A percentile compares a stretch with the other conserved stretches of the same genome.
Conservation (phyloP, 805 yeast genomes). For the Wickerhamomyces subpelliculosus region DNA sequence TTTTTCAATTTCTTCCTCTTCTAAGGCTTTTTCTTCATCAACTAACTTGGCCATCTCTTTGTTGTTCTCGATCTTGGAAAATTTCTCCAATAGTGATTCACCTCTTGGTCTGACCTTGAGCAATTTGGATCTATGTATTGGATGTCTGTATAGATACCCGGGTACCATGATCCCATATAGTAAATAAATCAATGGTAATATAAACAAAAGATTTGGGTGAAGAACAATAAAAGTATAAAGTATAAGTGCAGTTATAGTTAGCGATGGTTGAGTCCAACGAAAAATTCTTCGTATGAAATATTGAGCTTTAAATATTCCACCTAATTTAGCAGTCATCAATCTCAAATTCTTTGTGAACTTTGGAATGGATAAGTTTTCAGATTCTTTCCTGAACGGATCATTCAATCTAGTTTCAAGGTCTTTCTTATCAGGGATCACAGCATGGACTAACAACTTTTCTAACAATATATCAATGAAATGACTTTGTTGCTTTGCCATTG, state of each 20-base stretch:
- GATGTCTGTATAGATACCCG: slow-evolving; percentile 64
- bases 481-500: slow-evolving; percentile 16
- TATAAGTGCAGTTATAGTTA: slow-evolving; percentile 54
- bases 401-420: slow-evolving; percentile 33
- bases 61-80: slow-evolving; percentile 26
- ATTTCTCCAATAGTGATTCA: slow-evolving; percentile 41
- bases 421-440: slow-evolving; percentile 42
- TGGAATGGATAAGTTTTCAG: slow-evolving; percentile 52
- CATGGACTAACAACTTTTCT: slow-evolving; percentile 43
- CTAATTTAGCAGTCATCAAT: slow-evolving; percentile 46
- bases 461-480: slow-evolving; percentile 56
- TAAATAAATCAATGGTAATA: slow-evolving; percentile 53
- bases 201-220: slow-evolving; percentile 61
- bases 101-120: slow-evolving; percentile 43
- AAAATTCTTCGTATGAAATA: slow-evolving; percentile 52
- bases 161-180: slow-evolving; percentile 60
- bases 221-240: slow-evolving; percentile 61
- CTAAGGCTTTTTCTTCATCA: slow-evolving; percentile 2
- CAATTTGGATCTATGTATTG: slow-evolving; percentile 40
- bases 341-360: slow-evolving; percentile 51
- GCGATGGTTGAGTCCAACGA: slow-evolving; percentile 71
- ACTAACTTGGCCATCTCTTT: slow-evolving; percentile 19
- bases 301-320: slow-evolving; percentile 51
- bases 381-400: slow-evolving; percentile 37
- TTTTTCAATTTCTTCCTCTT: slow-evolving; percentile 9